Conservation (phyloP, 2,329 filamentous ascomycete species). For the Cladophialophora immunda region DNA sequence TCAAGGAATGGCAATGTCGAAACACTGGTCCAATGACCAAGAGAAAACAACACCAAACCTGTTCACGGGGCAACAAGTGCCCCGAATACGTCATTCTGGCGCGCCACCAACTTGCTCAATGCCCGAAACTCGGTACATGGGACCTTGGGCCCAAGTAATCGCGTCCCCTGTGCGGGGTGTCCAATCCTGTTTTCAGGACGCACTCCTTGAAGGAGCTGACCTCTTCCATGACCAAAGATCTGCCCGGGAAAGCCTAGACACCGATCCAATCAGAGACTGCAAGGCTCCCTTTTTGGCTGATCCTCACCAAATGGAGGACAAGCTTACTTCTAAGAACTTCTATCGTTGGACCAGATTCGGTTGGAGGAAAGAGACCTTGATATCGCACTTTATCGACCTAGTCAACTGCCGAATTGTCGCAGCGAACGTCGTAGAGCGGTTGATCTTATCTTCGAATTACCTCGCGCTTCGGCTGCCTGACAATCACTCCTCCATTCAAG, state of each 20-base stretch:
- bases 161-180: neutral
- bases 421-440: neutral
- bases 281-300: conserved; percentile 8
- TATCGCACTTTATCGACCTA: neutral
- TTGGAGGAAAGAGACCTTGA: neutral
- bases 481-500: neutral
- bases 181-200: conserved; percentile 14
- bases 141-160: conserved; percentile 4
- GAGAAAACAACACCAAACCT: neutral
- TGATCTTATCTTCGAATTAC: neutral
- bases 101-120: neutral
- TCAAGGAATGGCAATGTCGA: neutral
- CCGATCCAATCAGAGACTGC: conserved; percentile 13
- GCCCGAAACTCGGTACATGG: conserved; percentile 9
- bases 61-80: neutral
- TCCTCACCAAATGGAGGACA: neutral
- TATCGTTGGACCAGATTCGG: neutral
- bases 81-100: neutral
- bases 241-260: neutral
- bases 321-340: neutral
- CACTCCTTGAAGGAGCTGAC: neutral
- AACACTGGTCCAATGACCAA: neutral
- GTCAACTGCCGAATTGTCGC: neutral
- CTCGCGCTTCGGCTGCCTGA: neutral
- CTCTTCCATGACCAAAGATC: neutral